Percentiles rank a stretch among this genome's conserved stretches.
These are phyloP conservation scores for Dichotomocladium elegans DNA, from an alignment of 371 early-diverging fungal genomes.

Conservation along the genomic window DNA sequence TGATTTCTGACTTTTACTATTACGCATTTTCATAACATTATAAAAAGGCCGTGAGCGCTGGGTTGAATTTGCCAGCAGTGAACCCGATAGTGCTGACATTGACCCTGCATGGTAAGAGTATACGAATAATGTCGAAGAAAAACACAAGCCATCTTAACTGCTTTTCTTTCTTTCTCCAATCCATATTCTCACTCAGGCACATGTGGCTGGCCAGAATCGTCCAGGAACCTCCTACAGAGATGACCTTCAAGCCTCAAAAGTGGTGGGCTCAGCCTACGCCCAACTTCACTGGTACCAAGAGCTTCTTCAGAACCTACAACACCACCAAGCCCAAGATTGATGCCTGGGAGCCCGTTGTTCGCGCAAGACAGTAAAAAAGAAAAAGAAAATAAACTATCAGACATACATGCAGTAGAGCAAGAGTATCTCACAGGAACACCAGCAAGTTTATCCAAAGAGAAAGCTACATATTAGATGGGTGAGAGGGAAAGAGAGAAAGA, in stretches of 20 bases:
- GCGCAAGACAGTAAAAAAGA: conserved; percentile 34
- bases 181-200: no score
- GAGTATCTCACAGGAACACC: no score
- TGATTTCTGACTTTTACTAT: background rate
- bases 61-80: conserved; percentile 78
- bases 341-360: conserved; percentile 75
- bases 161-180: no score
- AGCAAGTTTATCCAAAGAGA: no score
- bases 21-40: background rate
- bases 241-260: conserved; percentile 34
- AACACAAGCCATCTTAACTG: no score
- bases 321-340: conserved; percentile 81
- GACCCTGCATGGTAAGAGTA: conserved; percentile 82
- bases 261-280: conserved; percentile 50
- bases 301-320: conserved; percentile 81
- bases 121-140: no score
- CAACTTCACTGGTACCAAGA: conserved; percentile 70
- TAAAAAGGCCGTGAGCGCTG: conserved; percentile 83
- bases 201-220: conserved; percentile 85
- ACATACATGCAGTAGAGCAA: background rate
- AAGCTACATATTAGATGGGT: background rate
- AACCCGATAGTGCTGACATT: conserved; percentile 78
- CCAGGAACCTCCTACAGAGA: conserved; percentile 76
- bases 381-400: background rate
- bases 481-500: background rate